phyloP scores from a whole-genome alignment of 116 monocot species.

The Cymodocea nodosa region DNA sequence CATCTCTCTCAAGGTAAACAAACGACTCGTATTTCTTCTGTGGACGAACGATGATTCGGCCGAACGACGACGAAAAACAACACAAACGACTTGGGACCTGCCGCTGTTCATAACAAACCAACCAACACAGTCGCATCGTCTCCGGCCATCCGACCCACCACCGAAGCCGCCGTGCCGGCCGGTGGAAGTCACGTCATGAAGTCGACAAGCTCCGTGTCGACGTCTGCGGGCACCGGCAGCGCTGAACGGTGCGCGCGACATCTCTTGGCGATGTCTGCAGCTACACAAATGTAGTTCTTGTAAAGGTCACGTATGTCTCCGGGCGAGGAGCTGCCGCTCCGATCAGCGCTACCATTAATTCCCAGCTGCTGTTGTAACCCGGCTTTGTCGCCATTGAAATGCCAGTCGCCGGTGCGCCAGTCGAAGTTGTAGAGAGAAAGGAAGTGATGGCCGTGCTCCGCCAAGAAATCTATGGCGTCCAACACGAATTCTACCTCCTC shows the following conservation, averaged over 20 bases:
- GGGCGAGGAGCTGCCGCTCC: background rate
- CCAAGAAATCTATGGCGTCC: constrained; percentile 46
- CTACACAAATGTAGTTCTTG: background rate
- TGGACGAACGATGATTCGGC: no score
- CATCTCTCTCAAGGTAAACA: no score
- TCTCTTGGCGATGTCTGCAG: background rate
- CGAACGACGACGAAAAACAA: no score
- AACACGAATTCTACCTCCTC: constrained; percentile 47
- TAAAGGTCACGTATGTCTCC: background rate
- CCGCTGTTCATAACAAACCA: background rate
- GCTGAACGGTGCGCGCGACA: background rate
- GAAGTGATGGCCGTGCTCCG: constrained; percentile 32
- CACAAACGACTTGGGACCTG: no score
- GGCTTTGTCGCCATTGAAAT: background rate
- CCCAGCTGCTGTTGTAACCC: no score
- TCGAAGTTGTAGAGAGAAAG: constrained; percentile 37
- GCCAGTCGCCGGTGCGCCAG: constrained; percentile 16
- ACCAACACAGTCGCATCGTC: no score
- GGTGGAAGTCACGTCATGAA: background rate
- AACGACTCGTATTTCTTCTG: no score
- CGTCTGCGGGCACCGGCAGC: background rate
- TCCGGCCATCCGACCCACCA: background rate
- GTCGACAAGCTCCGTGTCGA: constrained; percentile 3
- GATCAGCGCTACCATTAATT: background rate
- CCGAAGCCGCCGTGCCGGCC: background rate